Conservation (phyloP, 345 rosid genomes). For the Salix arbutifolia region DNA sequence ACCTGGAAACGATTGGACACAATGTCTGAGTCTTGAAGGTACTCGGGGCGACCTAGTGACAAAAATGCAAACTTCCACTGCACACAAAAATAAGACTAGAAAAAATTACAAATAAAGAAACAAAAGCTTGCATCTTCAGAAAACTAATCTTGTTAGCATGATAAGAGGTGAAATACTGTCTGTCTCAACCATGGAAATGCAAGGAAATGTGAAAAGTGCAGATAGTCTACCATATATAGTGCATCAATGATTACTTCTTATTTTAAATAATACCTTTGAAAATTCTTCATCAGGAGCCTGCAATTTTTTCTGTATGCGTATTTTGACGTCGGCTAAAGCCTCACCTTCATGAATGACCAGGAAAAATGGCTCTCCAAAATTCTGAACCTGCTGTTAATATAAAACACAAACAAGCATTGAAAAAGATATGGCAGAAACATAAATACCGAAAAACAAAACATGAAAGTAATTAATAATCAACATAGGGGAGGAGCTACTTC, state of each 20-base stretch:
- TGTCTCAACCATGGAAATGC: neutral
- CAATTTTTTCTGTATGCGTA: conserved; percentile 35
- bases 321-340: conserved; percentile 71
- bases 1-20: conserved; percentile 34
- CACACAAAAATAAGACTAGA: neutral
- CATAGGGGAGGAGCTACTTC: neutral
- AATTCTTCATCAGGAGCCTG: conserved; percentile 39
- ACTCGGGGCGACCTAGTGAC: conserved; percentile 73
- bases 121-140: neutral
- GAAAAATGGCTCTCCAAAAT: conserved; percentile 97
- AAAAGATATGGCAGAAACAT: neutral
- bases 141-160: neutral
- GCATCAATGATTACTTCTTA: neutral
- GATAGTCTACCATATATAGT: neutral
- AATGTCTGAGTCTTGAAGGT: conserved; percentile 30
- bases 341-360: conserved; percentile 90
- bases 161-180: neutral
- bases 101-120: neutral
- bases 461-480: neutral
- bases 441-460: neutral
- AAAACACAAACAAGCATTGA: neutral
- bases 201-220: neutral
- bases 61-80: conserved; percentile 40
- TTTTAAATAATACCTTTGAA: conserved; percentile 21
- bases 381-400: conserved; percentile 64